Evolutionary conservation across 2,329 filamentous ascomycete species (phyloP).

Genomic region (Apiospora aurea): DNA sequence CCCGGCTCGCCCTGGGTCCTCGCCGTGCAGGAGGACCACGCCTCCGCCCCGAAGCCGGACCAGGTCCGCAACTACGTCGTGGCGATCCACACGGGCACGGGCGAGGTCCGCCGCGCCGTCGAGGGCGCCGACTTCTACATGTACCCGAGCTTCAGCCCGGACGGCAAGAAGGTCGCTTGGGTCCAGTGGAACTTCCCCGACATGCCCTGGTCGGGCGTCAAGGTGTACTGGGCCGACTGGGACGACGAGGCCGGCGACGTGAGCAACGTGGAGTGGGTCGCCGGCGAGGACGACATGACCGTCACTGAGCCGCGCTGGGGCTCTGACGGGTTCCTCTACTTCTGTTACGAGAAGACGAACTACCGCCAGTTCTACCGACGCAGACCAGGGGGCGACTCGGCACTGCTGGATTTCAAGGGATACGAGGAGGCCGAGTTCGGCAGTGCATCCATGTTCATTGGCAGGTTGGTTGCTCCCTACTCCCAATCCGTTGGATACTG

Average conservation of each 20-base stretch:
- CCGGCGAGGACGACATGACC: constrained; percentile 51
- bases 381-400: neutral
- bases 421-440: constrained; percentile 20
- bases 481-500: no score
- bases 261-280: constrained; percentile 44
- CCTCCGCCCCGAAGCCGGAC: constrained; percentile 40
- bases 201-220: constrained; percentile 57
- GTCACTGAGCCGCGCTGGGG: constrained; percentile 56
- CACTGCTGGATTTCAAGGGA: neutral
- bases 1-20: constrained; percentile 50
- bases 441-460: constrained; percentile 28
- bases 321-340: constrained; percentile 55
- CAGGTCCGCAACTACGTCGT: constrained; percentile 48
- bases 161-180: constrained; percentile 57
- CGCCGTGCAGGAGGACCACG: constrained; percentile 60
- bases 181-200: constrained; percentile 62
- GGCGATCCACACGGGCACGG: constrained; percentile 49
- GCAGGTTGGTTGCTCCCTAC: neutral
- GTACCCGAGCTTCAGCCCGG: constrained; percentile 55
- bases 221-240: constrained; percentile 54
- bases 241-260: constrained; percentile 39
- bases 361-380: constrained; percentile 56
- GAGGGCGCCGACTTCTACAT: constrained; percentile 60
- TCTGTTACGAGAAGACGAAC: constrained; percentile 52
- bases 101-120: constrained; percentile 48